Percentiles rank a stretch among this genome's conserved stretches.
phyloP scores from a whole-genome alignment of 192 early-diverging fungal species.

The Cladochytrium replicatum region DNA sequence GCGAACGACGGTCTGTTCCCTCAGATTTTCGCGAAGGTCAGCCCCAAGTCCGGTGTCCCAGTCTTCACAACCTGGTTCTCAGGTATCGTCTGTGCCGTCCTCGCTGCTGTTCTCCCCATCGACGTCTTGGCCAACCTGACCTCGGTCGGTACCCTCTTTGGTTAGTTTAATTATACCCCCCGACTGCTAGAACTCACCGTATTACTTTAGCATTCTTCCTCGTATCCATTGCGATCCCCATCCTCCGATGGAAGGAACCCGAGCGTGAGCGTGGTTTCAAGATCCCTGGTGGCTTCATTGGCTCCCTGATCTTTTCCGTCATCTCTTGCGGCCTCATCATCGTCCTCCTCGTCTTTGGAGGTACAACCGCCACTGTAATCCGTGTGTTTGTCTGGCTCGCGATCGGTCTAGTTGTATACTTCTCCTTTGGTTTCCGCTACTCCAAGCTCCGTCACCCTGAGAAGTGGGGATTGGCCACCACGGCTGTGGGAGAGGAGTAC shows the following conservation, averaged over 20 bases:
- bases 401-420: conserved; percentile 66
- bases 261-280: conserved; percentile 57
- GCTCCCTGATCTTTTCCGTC: too few relatives aligned
- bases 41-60: conserved; percentile 32
- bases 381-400: conserved; percentile 72
- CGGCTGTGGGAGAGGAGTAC: too few relatives aligned
- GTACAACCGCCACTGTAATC: conserved; percentile 48
- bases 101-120: conserved; percentile 67
- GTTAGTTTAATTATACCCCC: too few relatives aligned
- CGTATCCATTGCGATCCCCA: conserved; percentile 63
- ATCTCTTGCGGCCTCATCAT: conserved; percentile 56
- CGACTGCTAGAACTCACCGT: too few relatives aligned
- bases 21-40: conserved; percentile 52
- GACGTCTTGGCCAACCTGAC: conserved; percentile 77
- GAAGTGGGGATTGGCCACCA: too few relatives aligned
- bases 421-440: conserved; percentile 50
- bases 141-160: conserved; percentile 70
- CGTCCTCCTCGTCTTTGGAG: conserved; percentile 55
- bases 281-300: conserved; percentile 55
- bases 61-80: conserved; percentile 59
- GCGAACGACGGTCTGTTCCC: conserved; percentile 78
- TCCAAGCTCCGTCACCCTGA: too few relatives aligned
- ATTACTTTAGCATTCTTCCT: conserved; percentile 65
- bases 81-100: conserved; percentile 53
- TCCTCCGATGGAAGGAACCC: conserved; percentile 65